phyloP scores from a whole-genome alignment of 169 alveolate species.

The Cryptosporidium muris region DNA sequence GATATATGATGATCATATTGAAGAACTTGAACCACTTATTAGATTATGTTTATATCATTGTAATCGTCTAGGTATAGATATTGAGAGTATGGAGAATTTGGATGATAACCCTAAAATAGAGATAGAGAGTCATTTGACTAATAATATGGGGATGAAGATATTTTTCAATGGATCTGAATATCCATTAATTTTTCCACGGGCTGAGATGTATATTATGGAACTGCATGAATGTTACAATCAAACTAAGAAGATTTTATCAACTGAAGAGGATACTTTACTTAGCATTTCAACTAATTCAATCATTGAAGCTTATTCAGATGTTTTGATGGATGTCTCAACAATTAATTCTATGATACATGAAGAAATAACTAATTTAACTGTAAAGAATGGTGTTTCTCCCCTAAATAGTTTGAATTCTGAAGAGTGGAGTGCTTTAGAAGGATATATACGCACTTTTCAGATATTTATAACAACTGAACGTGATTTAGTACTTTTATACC shows the following conservation, averaged over 20 bases:
- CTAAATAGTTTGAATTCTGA: background rate
- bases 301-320: conserved; percentile 41
- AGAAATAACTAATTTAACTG: conserved; percentile 44
- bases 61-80: conserved; percentile 33
- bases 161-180: conserved; percentile 23
- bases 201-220: conserved; percentile 35
- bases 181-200: conserved; percentile 7
- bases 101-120: background rate
- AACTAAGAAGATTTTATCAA: conserved; percentile 4
- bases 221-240: conserved; percentile 13
- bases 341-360: conserved; percentile 37
- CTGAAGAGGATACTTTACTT: conserved; percentile 6
- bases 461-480: conserved; percentile 50
- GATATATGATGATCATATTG: conserved; percentile 36
- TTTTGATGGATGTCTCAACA: conserved; percentile 28
- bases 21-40: conserved; percentile 42
- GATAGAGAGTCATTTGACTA: background rate
- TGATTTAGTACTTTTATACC: conserved; percentile 29
- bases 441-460: conserved; percentile 17
- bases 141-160: conserved; percentile 18
- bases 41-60: conserved; percentile 56
- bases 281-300: conserved; percentile 4
- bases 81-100: background rate
- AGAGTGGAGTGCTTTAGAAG: conserved; percentile 43
- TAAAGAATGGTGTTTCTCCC: conserved; percentile 5